These are phyloP conservation scores for Solanum chacoense DNA, from an alignment of 305 asterid species.

Conservation along the genomic window DNA sequence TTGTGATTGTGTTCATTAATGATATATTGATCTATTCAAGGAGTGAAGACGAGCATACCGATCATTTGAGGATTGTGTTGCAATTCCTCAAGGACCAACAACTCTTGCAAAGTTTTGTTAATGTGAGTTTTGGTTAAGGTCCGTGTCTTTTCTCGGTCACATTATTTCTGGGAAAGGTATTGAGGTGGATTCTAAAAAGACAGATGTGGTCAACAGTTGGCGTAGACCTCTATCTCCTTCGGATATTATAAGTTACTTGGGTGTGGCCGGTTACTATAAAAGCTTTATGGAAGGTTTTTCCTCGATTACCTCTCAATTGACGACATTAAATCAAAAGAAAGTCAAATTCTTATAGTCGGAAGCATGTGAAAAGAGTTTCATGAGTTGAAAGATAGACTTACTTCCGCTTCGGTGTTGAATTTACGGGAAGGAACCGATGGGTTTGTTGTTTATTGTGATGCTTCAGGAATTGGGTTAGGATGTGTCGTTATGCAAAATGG, in stretches of 20 bases:
- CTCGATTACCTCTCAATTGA: background rate
- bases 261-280: too few species aligned
- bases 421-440: background rate
- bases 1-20: background rate
- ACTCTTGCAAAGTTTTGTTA: background rate
- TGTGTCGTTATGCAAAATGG: background rate
- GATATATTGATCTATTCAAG: background rate
- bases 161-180: background rate
- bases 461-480: background rate
- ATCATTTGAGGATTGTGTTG: background rate
- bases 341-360: background rate
- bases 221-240: background rate
- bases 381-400: background rate
- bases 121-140: too few species aligned
- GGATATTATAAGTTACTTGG: background rate
- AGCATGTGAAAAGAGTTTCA: background rate
- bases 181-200: background rate
- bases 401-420: background rate
- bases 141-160: background rate
- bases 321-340: background rate
- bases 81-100: background rate
- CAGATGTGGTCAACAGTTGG: background rate
- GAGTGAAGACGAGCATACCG: background rate
- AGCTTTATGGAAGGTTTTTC: background rate
- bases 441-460: background rate